phyloP scores from a whole-genome alignment of 1,284 basidiomycete species.

The Cryptococcus sp. region DNA sequence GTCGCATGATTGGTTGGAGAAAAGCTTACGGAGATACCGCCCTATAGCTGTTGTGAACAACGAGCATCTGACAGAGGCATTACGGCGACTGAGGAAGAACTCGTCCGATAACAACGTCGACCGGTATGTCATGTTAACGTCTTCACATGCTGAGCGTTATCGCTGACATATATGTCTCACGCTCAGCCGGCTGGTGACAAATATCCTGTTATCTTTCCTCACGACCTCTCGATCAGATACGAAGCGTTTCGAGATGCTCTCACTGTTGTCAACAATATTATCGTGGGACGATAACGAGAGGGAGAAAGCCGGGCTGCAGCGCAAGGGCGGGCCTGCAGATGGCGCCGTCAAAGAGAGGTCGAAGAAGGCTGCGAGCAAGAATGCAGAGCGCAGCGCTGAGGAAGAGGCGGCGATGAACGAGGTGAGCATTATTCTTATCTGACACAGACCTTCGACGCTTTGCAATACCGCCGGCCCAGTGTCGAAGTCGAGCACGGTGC shows the following conservation, averaged over 20 bases:
- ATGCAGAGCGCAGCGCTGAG: conserved; percentile 54
- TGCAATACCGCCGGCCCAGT: no score
- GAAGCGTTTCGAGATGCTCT: conserved; percentile 96
- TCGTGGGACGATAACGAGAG: conserved; percentile 88
- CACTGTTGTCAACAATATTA: conserved; percentile 81
- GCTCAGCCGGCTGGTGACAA: conserved; percentile 80
- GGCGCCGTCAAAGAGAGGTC: conserved; percentile 17
- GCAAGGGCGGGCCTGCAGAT: conserved; percentile 52
- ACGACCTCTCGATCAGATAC: conserved; percentile 85
- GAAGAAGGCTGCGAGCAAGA: conserved; percentile 69
- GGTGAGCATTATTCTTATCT: conserved; percentile 26
- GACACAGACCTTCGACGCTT: background rate
- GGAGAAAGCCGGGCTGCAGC: conserved; percentile 84
- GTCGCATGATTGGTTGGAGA: background rate
- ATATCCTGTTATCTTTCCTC: conserved; percentile 90
- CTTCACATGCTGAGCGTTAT: no score
- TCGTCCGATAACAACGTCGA: conserved; percentile 89
- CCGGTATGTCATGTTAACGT: conserved; percentile 46
- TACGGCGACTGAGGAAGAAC: conserved; percentile 84
- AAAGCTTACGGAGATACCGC: conserved; percentile 8
- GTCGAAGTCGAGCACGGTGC: background rate
- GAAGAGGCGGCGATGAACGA: conserved; percentile 54
- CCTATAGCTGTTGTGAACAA: conserved; percentile 85
- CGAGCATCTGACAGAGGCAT: conserved; percentile 94
- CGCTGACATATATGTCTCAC: background rate